Evolutionary conservation across 371 early-diverging fungal species (phyloP).

Genomic region (Actinomortierella wolfii): DNA sequence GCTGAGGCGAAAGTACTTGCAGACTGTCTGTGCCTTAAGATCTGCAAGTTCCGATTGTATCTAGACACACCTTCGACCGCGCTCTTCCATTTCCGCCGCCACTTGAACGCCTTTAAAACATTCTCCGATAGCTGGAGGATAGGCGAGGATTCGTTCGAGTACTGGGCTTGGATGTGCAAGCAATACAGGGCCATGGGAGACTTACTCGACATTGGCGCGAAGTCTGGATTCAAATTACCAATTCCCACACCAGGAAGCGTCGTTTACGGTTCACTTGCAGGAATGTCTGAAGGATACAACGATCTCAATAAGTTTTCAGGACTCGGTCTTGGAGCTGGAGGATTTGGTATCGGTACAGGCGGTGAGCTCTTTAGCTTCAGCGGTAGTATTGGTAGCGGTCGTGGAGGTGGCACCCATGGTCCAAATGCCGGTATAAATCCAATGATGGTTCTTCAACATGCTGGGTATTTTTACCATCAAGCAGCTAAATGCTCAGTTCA

Average conservation of each 20-base stretch:
- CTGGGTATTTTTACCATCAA: slow-evolving; percentile 84
- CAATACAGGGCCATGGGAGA: slow-evolving; percentile 85
- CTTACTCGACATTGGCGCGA: slow-evolving; percentile 70
- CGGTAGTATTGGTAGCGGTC: slow-evolving; percentile 41
- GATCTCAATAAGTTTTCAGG: slow-evolving; percentile 43
- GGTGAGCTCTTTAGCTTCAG: slow-evolving; percentile 29
- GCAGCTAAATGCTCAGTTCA: slow-evolving; percentile 82
- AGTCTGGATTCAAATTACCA: slow-evolving; percentile 71
- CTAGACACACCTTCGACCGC: slow-evolving; percentile 71
- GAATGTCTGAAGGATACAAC: slow-evolving; percentile 38
- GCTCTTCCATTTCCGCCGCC: slow-evolving; percentile 69
- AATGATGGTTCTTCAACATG: slow-evolving; percentile 76
- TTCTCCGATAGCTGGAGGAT: slow-evolving; percentile 60
- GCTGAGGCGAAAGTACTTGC: slow-evolving; percentile 61
- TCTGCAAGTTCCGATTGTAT: slow-evolving; percentile 74
- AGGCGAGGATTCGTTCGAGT: slow-evolving; percentile 73
- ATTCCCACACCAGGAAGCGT: slow-evolving; percentile 53
- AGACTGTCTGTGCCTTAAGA: slow-evolving; percentile 79
- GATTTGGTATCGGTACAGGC: slow-evolving; percentile 33
- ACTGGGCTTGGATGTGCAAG: slow-evolving; percentile 84
- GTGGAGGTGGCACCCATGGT: slow-evolving; percentile 44
- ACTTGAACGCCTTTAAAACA: slow-evolving; percentile 65
- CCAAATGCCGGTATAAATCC: slow-evolving; percentile 54
- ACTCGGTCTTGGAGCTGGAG: slow-evolving; percentile 22
- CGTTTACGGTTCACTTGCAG: slow-evolving; percentile 31